phyloP scores from a whole-genome alignment of 2,329 filamentous ascomycete genomes.

The Teratosphaeria gauchensis region DNA sequence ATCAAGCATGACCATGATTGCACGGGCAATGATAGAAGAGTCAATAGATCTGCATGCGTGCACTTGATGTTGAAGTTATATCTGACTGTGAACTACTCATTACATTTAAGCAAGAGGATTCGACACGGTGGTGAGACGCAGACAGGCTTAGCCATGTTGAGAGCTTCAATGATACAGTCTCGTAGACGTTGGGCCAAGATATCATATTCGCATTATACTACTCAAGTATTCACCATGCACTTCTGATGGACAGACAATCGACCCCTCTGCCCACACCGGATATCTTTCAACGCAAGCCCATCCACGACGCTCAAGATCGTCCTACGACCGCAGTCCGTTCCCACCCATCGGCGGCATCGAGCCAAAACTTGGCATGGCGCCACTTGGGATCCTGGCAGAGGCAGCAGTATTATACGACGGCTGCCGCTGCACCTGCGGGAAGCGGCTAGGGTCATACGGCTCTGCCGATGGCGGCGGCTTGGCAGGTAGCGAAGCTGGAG shows the following conservation, averaged over 20 bases:
- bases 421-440: conserved; percentile 7
- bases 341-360: conserved; percentile 6
- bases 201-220: neutral
- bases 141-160: too few species aligned
- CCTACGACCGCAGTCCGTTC: neutral
- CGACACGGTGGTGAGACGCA: too few species aligned
- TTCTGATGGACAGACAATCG: neutral
- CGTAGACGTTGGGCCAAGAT: neutral
- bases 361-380: conserved; percentile 8
- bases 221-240: neutral
- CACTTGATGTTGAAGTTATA: too few species aligned
- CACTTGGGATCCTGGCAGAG: conserved; percentile 4
- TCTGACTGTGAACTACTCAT: too few species aligned
- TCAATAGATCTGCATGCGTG: too few species aligned
- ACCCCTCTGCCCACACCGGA: neutral
- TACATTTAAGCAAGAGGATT: too few species aligned
- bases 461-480: conserved; percentile 43
- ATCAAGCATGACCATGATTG: too few species aligned
- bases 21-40: too few species aligned
- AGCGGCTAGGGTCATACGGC: conserved; percentile 12
- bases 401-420: conserved; percentile 7
- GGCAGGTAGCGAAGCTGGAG: conserved; percentile 44
- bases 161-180: neutral
- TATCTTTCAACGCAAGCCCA: neutral
- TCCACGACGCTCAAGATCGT: neutral